Percentiles rank a stretch among this genome's conserved stretches.
Evolutionary conservation across 768 basidiomycete genomes (phyloP).

Genomic region (Podaxis sp.): DNA sequence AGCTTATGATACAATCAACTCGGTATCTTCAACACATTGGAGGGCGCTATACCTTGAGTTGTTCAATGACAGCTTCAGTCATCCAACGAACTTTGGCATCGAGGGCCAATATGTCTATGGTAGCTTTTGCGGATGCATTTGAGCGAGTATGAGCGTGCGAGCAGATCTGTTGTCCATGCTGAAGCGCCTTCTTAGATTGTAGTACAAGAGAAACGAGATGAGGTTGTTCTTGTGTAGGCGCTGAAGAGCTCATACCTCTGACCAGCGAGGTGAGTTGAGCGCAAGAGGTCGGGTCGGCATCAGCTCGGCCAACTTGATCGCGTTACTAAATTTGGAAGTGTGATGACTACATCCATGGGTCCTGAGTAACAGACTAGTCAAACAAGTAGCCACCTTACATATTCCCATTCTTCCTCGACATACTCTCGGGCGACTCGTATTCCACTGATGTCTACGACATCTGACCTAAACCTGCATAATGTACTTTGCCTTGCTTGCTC

Average conservation of each 20-base stretch:
- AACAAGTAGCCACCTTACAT: neutral
- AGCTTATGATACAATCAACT: conserved; percentile 42
- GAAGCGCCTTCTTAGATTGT: conserved; percentile 81
- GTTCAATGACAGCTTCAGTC: conserved; percentile 69
- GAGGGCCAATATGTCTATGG: conserved; percentile 71
- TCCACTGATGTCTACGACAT: neutral
- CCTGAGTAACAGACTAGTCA: neutral
- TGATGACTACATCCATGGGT: neutral
- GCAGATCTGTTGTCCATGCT: conserved; percentile 77
- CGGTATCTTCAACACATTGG: neutral
- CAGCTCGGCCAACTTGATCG: neutral
- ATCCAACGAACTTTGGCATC: conserved; percentile 84
- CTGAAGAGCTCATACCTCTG: conserved; percentile 6
- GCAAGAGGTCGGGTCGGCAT: neutral
- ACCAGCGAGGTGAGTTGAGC: neutral
- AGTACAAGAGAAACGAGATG: conserved; percentile 75
- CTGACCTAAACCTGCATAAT: conserved; percentile 24
- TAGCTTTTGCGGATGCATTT: conserved; percentile 63
- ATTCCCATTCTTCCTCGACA: neutral
- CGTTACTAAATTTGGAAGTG: neutral
- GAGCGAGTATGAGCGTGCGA: conserved; percentile 62
- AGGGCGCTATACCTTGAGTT: conserved; percentile 59
- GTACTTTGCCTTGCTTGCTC: conserved; percentile 62
- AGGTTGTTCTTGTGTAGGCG: conserved; percentile 42
- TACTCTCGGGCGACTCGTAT: neutral